phyloP scores from a whole-genome alignment of 371 early-diverging fungal genomes.

The Syncephalis plumigaleata region DNA sequence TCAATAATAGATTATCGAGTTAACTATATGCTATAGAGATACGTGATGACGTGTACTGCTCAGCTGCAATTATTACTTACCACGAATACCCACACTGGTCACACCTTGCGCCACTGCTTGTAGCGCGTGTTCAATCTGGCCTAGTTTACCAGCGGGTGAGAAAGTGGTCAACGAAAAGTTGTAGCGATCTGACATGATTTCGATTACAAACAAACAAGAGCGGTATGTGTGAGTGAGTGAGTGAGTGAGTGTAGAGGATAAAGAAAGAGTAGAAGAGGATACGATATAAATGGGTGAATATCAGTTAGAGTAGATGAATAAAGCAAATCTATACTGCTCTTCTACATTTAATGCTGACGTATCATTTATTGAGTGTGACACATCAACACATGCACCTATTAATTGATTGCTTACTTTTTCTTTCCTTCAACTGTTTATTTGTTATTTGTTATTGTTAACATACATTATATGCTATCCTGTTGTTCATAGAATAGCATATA shows the following conservation, averaged over 20 bases:
- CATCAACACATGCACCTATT: too few relatives aligned
- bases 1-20: neutral
- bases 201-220: neutral
- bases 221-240: too few relatives aligned
- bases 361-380: too few relatives aligned
- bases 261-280: too few relatives aligned
- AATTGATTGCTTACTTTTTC: neutral
- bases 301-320: too few relatives aligned
- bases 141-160: conserved; percentile 98
- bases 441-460: neutral
- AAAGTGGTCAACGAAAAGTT: conserved; percentile 96
- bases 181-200: conserved; percentile 2
- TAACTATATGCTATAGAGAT: too few relatives aligned
- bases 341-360: too few relatives aligned
- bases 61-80: conserved; percentile 16
- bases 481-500: conserved; percentile 60
- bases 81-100: conserved; percentile 96
- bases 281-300: too few relatives aligned
- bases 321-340: too few relatives aligned
- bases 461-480: too few relatives aligned
- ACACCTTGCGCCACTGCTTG: conserved; percentile 90
- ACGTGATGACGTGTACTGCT: neutral
- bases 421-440: too few relatives aligned
- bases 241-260: too few relatives aligned
- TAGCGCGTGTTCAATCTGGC: conserved; percentile 98